phyloP scores from a whole-genome alignment of 2,329 filamentous ascomycete genomes.

The Fusarium incarnatum region DNA sequence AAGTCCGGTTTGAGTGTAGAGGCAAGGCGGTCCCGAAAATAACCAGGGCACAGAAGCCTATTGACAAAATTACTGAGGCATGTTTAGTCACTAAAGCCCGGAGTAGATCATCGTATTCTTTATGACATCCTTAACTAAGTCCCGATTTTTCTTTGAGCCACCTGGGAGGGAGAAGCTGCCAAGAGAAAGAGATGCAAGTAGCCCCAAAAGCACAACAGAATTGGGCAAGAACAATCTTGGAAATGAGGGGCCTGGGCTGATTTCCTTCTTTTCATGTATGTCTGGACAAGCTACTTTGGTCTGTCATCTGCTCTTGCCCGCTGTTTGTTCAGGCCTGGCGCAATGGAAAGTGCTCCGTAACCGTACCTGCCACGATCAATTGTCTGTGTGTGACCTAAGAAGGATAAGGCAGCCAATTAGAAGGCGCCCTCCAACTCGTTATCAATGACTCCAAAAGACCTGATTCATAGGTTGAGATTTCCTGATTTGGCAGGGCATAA shows the following conservation, averaged over 20 bases:
- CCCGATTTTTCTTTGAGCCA: too few species aligned
- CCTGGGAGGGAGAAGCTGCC: constrained; percentile 18
- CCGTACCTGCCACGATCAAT: constrained; percentile 11
- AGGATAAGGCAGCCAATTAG: constrained; percentile 37
- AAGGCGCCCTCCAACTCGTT: constrained; percentile 22
- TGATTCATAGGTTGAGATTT: constrained; percentile 2
- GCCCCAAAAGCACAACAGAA: constrained; percentile 21
- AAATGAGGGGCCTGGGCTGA: constrained; percentile 32
- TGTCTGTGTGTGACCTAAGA: constrained; percentile 33
- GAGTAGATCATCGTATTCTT: too few species aligned
- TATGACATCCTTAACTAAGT: too few species aligned
- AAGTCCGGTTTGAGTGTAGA: constrained; percentile 17
- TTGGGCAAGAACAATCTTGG: constrained; percentile 27
- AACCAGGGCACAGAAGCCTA: too few species aligned
- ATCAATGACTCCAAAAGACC: constrained; percentile 35
- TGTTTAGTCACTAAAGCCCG: too few species aligned
- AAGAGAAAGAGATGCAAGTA: constrained; percentile 35
- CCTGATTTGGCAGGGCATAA: constrained; percentile 24
- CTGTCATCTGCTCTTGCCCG: background rate
- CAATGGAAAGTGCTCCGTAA: background rate
- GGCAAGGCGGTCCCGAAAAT: too few species aligned
- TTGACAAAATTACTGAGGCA: too few species aligned
- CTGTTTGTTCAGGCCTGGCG: constrained; percentile 26
- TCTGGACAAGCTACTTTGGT: background rate
- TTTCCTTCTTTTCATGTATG: constrained; percentile 1